Evolutionary conservation across 192 early-diverging fungal species (phyloP), one percentile per base, ranked within the genome.

Genomic region (Backusella tuberculispora): DNA sequence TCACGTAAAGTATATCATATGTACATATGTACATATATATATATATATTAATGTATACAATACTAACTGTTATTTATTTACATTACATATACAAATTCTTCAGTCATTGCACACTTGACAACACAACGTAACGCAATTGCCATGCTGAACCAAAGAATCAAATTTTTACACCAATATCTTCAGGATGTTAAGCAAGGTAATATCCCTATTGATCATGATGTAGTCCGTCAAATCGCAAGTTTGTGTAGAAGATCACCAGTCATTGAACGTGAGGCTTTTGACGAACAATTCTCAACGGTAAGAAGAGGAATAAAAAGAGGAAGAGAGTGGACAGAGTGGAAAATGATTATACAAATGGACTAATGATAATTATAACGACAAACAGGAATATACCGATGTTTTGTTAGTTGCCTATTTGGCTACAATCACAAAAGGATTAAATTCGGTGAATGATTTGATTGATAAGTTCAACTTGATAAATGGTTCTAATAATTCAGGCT

Each of bases 381-480:
- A 41, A 19, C 79, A 95, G 93, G 92, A 95, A 80, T 93, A 90
- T 78, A 94, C 92, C 68, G 95, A 96, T 77, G 90, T 94, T 34
- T 79, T 94, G 5, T 81, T 96, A 40, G 91, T 90, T 40, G 81
- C 89, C 21, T 92, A 94, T 76, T 81, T 96, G 50, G 89, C 94
- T 2, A 83, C 87, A 0, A 86, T 96, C 47, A 95, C 95, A 12
- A 95, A 95, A 78, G 91, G 90, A 14, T 84, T 88, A 1, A 83
- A 89, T 78, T 78, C 73, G 10, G 75, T 94, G 69, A 89, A 88
- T 71, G 90, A 95, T 67, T 86, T 94, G 65, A 73, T 86, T 17
- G 84, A 87, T 48, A 89, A 88, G 65, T 81, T 85, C 48, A 89
- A 89, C 69, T 53, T 88, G n/a, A 75, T 82, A 26, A 70, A 75